Evolutionary conservation across 176 grass and related monocot species (phyloP), one percentile per base, ranked within the genome.

Genomic region (Guadua angustifolia): DNA sequence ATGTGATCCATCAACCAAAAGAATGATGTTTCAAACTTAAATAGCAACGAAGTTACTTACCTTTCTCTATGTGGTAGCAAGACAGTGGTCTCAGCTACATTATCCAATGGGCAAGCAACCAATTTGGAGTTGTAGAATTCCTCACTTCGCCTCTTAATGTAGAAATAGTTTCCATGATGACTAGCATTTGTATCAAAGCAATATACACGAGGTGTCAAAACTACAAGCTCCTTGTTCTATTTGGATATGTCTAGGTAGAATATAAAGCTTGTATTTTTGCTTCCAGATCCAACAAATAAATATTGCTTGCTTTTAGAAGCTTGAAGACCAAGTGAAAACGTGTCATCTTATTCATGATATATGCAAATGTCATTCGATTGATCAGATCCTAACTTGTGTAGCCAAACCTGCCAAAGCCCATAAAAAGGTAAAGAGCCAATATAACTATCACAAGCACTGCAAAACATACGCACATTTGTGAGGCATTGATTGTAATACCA

Each of bases 21-120:
- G 35, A 70, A 80, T 81, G 36, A 68, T 52, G 12, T 59, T 39
- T 50, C n/a, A 63, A 71, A 76, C 56, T 29, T 39, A 59, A 69
- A 78, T 25, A 19, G 58, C 15, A 77, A 8, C 46, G 21, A 15
- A 46, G 63, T 21, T 79, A 15, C 57, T 60, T 88, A 95, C 93
- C 92, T 98, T 93, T 95, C 93, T 92, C 93, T 98, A 66, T 98
- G 95, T 32, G 95, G 89, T 88, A 98, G 67, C 75, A 98, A 83
- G 83, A 95, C 42, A 53, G 76, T 91, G 25, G 88, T 89, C 71
- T 93, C 93, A 74, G 88, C 79, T 78, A 95, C 89, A 91, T 95
- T 95, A 32, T 93, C 75, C 79, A 93, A 60, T 33, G 95, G 95
- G 47, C 95, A 98, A 76, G 86, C 78, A 83, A 98, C 75, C 66